These are phyloP conservation scores for Hypoxylon sp. DNA, from an alignment of 2,329 filamentous ascomycete genomes.

Conservation along the genomic window DNA sequence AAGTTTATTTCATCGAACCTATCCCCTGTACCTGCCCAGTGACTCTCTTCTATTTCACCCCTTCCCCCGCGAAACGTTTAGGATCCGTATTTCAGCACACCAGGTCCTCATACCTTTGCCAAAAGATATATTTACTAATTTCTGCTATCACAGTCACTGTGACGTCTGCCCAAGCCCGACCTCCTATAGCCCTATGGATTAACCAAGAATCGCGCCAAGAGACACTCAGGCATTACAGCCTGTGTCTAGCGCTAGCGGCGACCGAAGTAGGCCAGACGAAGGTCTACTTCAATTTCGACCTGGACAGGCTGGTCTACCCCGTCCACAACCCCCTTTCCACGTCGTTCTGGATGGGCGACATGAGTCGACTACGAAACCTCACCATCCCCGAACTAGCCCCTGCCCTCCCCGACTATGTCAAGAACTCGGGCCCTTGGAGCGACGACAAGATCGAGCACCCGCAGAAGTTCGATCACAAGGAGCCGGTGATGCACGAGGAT, in stretches of 20 bases:
- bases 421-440: background rate
- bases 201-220: conserved; percentile 22
- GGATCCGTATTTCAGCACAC: background rate
- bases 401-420: background rate
- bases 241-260: background rate
- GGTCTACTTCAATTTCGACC: conserved; percentile 20
- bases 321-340: conserved; percentile 16
- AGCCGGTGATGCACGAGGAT: no score
- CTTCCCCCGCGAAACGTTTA: background rate
- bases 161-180: background rate
- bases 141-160: background rate
- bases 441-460: background rate
- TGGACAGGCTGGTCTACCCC: conserved; percentile 16
- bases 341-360: conserved; percentile 7
- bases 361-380: conserved; percentile 3
- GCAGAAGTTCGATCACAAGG: no score
- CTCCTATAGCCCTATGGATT: conserved; percentile 13
- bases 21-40: no score
- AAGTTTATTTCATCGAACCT: background rate
- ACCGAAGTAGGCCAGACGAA: background rate
- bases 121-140: background rate
- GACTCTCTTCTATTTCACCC: background rate
- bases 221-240: conserved; percentile 15
- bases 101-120: no score
- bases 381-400: conserved; percentile 15